Conservation (phyloP, 1,139 yeast species). For the Geotrichum australiense region DNA sequence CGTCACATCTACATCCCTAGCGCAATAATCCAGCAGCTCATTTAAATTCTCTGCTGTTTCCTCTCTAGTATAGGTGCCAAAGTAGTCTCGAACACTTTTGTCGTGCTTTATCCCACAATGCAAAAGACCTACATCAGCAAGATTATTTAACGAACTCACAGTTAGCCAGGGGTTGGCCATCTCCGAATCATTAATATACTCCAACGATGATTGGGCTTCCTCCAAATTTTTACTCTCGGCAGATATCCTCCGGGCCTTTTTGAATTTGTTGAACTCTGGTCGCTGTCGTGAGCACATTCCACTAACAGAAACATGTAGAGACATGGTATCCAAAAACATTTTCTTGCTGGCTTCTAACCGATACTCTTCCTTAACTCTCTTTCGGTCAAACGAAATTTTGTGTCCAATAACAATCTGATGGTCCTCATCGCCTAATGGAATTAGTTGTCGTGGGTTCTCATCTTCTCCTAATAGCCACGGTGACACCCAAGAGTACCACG, state of each 20-base stretch:
- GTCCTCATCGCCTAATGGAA: slow-evolving; percentile 52
- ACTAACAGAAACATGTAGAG: slow-evolving; percentile 81
- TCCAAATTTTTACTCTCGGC: slow-evolving; percentile 19
- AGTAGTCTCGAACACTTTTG: slow-evolving; percentile 59
- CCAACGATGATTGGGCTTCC: slow-evolving; percentile 11
- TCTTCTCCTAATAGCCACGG: slow-evolving; percentile 64
- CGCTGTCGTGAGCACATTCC: slow-evolving; percentile 94
- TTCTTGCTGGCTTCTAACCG: slow-evolving; percentile 57
- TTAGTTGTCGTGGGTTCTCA: slow-evolving; percentile 50
- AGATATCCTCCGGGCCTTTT: slow-evolving; percentile 22
- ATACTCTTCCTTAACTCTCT: slow-evolving; percentile 80
- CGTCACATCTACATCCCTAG: slow-evolving; percentile 74
- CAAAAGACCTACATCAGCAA: slow-evolving; percentile 72
- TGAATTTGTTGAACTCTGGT: slow-evolving; percentile 61
- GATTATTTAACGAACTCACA: slow-evolving; percentile 70
- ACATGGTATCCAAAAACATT: slow-evolving; percentile 85
- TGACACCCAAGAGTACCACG: slow-evolving; percentile 96
- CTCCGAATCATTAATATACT: slow-evolving; percentile 21
- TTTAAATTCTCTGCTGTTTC: slow-evolving; percentile 53
- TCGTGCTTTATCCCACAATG: slow-evolving; percentile 69
- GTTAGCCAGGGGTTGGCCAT: slow-evolving; percentile 64
- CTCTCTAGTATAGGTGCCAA: slow-evolving; percentile 49
- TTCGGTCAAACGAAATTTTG: slow-evolving; percentile 86
- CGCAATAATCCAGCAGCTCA: slow-evolving; percentile 69
- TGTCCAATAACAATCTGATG: slow-evolving; percentile 72